Percentiles rank a stretch among this genome's conserved stretches.
Conservation (phyloP, 1,284 basidiomycete genomes). For the Cerrena zonata region DNA sequence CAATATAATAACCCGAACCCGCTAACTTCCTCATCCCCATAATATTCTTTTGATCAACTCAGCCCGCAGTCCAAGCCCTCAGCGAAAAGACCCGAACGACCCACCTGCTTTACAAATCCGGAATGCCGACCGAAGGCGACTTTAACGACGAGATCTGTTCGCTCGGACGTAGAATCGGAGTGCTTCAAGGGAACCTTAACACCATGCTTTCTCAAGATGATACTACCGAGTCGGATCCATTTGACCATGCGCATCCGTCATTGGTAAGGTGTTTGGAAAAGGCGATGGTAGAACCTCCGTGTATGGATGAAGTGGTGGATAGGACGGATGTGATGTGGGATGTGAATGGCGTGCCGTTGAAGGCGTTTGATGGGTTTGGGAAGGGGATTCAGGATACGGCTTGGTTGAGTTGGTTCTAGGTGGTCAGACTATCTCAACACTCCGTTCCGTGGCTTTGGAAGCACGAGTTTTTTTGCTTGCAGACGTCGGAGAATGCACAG, state of each 20-base stretch:
- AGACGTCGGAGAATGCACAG: too few relatives aligned
- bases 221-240: constrained; percentile 11
- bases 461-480: too few relatives aligned
- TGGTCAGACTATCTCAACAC: too few relatives aligned
- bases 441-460: too few relatives aligned
- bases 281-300: constrained; percentile 18
- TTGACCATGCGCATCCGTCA: constrained; percentile 22
- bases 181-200: constrained; percentile 1
- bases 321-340: background rate
- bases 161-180: constrained; percentile 20
- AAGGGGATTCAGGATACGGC: constrained; percentile 24
- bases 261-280: constrained; percentile 23
- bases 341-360: constrained; percentile 4
- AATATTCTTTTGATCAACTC: background rate
- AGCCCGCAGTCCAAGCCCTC: constrained; percentile 23
- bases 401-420: constrained; percentile 29
- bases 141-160: constrained; percentile 22
- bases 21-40: background rate
- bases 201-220: background rate
- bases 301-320: constrained; percentile 1
- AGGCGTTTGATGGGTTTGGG: constrained; percentile 9
- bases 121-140: constrained; percentile 15
- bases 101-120: constrained; percentile 19
- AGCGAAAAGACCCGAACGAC: constrained; percentile 17
- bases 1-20: background rate